Evolutionary conservation across 2,329 filamentous ascomycete species (phyloP).

Genomic region (Furcasterigmium furcatum): DNA sequence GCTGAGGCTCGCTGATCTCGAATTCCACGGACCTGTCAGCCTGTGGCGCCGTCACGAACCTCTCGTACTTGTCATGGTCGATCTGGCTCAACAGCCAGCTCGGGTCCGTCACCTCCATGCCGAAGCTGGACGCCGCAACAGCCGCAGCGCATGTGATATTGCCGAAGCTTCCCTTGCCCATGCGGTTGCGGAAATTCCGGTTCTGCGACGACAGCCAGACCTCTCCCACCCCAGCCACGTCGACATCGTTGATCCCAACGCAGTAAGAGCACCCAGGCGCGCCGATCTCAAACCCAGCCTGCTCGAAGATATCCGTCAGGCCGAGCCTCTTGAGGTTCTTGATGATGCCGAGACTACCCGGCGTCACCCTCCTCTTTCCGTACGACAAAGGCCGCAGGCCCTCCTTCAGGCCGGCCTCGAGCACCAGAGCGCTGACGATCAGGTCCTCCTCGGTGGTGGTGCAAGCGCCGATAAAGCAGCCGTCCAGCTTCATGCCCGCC

Average conservation of each 20-base stretch:
- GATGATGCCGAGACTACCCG: slow-evolving; percentile 32
- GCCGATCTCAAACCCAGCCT: slow-evolving; percentile 34
- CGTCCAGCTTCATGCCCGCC: slow-evolving; percentile 28
- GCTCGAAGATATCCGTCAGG: slow-evolving; percentile 30
- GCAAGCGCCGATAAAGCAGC: slow-evolving; percentile 41
- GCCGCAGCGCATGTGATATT: slow-evolving; percentile 40
- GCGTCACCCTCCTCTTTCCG: slow-evolving; percentile 34
- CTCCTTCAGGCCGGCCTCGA: slow-evolving; percentile 30
- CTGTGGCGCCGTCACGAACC: slow-evolving; percentile 2
- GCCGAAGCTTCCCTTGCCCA: slow-evolving; percentile 33
- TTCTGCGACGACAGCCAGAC: slow-evolving; percentile 40
- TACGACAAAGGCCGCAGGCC: slow-evolving; percentile 20
- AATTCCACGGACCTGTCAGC: slow-evolving; percentile 9
- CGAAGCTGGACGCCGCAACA: slow-evolving; percentile 42
- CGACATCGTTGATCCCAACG: slow-evolving; percentile 34
- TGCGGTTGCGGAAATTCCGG: slow-evolving; percentile 39
- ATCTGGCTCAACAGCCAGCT: slow-evolving; percentile 23
- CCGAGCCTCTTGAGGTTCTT: slow-evolving; percentile 25
- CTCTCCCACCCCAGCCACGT: slow-evolving; percentile 32
- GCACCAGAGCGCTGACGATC: slow-evolving; percentile 33
- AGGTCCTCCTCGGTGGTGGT: slow-evolving; percentile 41
- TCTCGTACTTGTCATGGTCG: slow-evolving; percentile 3
- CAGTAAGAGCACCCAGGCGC: slow-evolving; percentile 39
- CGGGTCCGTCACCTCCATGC: slow-evolving; percentile 38
- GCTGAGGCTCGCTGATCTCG: not conserved